Evolutionary conservation across 306 rosid genomes (phyloP), one percentile per base, ranked within the genome.

Genomic region (Sicyos edulis): DNA sequence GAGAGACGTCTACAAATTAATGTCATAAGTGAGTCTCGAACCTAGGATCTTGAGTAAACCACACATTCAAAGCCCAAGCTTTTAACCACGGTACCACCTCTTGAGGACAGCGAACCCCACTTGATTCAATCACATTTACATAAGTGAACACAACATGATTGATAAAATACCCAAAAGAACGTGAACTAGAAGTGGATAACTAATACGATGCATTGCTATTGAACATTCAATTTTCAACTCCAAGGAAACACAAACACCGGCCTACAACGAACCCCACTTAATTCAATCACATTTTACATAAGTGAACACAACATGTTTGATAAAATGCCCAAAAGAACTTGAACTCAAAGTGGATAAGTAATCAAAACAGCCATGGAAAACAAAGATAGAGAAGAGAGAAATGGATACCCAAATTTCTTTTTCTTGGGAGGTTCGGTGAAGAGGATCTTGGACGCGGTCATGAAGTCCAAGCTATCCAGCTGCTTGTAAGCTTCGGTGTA

Each of bases 371-470:
- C 54, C 45, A 20, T n/a, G 9, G 1, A 72, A 61, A 16, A 19
- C 7, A 2, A 59, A 32, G 11, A 16, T 32, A 45, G 6, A 40
- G 56, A 21, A 10, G n/a, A 40, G 44, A 74, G 22, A 47, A 40
- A 20, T 16, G 8, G 59, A 64, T 88, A 93, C 96, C 98, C 98
- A 54, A 88, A 93, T 78, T 93, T 81, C 74, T 72, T 88, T 57
- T 82, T 75, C 78, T 84, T 80, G 15, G 96, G 89, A 4, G 92
- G 85, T 0, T 81, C 86, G 3, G 87, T 75, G 81, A 90, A 93
- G 60, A 90, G 95, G n/a, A 92, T 88, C 82, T 84, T 92, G 21
- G 89, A 85, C 3, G 96, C 90, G 13, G 86, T 82, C 80, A 78
- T 26, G 83, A 93, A 82, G 80, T 90, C 84, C 54, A 90, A 82